Base-by-base conservation (phyloP, 2,329 filamentous ascomycete species). In the Didymella segeticola region DNA sequence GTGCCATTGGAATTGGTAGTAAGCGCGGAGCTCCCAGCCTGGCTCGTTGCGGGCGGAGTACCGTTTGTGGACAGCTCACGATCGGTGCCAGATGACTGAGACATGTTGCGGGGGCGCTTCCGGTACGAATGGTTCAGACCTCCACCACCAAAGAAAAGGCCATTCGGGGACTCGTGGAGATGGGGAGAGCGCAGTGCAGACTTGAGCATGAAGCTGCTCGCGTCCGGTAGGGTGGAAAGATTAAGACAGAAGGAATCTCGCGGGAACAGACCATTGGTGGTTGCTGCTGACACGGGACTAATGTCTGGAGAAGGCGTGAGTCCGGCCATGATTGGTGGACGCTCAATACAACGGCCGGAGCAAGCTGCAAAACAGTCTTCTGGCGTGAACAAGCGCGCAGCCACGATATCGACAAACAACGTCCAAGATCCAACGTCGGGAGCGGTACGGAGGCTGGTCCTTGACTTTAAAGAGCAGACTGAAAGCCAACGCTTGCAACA, bases 281-380 rank as follows among this genome's bases (percentile, higher is more conserved):
- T 73, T 49, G 71, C 71, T 64, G 73, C 73, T 73, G 73, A 76
- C 71, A 75, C 67, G 66, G 74, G 74, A 72, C 73, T 75, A 69
- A 75, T 69, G 57, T 76, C 73, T 73, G 74, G 72, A 63, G 73
- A 75, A 55, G 72, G 74, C 58, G 73, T 74, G 47, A 74, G 66
- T 47, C 57, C 66, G 19, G 70, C 68, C 73, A 76, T 76, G 71
- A 75, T 76, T 74, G 73, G 71, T 67, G 65, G 69, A 63, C 62
- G 49, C 43, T 58, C 38, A 56, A 52, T 56, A 57, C 55, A 57
- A 58, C 57, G 61, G 61, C 62, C 56, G 57, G 61, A 66, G 66
- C 54, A 53, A 55, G 62, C 62, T 70, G 66, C 66, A 70, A 63
- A 47, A 58, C 55, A 56, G 55, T 61, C 47, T 56, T 68, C 60